Evolutionary conservation across 768 basidiomycete genomes (phyloP).

Genomic region (Trichaptum fuscoviolaceum): DNA sequence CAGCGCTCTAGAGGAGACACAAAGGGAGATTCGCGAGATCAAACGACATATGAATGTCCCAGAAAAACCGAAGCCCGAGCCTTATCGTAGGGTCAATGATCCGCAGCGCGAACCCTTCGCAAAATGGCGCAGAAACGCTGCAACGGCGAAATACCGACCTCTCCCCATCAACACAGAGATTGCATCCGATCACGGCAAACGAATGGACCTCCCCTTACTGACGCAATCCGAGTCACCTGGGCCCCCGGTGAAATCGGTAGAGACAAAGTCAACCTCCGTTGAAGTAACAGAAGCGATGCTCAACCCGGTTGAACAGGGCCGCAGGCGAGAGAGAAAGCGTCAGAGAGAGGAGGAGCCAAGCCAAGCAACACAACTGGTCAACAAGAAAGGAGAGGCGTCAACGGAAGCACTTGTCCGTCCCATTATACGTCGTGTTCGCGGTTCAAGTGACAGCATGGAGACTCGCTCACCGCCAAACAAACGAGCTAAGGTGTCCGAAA

Average conservation of each 20-base stretch:
- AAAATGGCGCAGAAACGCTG: background rate
- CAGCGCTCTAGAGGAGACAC: background rate
- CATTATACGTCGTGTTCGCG: background rate
- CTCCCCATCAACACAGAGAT: background rate
- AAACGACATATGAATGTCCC: background rate
- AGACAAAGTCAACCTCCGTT: background rate
- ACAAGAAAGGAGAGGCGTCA: background rate
- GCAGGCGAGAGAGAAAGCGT: background rate
- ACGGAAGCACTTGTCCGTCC: background rate
- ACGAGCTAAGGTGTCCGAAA: background rate
- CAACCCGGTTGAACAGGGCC: background rate
- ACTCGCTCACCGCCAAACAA: background rate
- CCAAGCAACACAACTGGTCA: background rate
- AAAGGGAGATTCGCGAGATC: background rate
- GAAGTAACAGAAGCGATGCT: background rate
- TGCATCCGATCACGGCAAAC: background rate
- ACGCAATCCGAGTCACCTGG: background rate
- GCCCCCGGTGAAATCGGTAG: background rate
- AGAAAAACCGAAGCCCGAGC: background rate
- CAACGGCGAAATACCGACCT: background rate
- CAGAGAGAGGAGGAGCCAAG: background rate
- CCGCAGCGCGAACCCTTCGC: background rate
- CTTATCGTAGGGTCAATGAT: background rate
- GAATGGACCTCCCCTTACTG: background rate
- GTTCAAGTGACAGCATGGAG: background rate